phyloP scores from a whole-genome alignment of 306 rosid species.

The Mucuna pruriens region DNA sequence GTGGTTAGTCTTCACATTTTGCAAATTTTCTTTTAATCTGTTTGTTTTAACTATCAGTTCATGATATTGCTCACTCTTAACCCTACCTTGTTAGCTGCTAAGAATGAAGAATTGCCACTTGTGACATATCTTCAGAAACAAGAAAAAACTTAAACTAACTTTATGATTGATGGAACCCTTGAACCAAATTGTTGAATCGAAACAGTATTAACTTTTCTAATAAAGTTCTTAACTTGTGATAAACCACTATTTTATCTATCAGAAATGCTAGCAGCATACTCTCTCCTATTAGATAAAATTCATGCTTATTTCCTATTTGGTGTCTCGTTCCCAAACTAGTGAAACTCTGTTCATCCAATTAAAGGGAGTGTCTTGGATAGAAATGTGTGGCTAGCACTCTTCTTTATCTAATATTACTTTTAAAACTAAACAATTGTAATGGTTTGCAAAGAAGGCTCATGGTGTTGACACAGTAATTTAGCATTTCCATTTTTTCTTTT shows the following conservation, averaged over 20 bases:
- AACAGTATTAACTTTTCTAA: background rate
- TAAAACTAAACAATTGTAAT: background rate
- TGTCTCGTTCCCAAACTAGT: background rate
- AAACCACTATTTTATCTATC: background rate
- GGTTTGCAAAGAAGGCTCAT: constrained; percentile 22
- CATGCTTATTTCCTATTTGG: background rate
- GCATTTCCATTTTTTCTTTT: constrained; percentile 5
- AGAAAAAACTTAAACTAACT: background rate
- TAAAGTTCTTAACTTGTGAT: constrained; percentile 17
- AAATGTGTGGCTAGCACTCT: background rate
- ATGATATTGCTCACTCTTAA: constrained; percentile 14
- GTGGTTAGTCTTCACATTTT: constrained; percentile 33
- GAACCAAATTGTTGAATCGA: constrained; percentile 15
- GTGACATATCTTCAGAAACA: constrained; percentile 16
- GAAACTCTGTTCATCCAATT: background rate
- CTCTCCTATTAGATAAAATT: background rate
- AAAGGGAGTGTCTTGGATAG: too few species aligned
- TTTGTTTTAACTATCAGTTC: constrained; percentile 22
- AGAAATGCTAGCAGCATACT: background rate
- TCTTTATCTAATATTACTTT: constrained; percentile 9
- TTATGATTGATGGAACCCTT: constrained; percentile 2
- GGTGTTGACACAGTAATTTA: constrained; percentile 1
- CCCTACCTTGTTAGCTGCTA: constrained; percentile 21
- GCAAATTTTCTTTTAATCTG: background rate
- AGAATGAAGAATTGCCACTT: constrained; percentile 18